Base-by-base conservation (phyloP, 495 filamentous ascomycete genomes). In the Acidiella bohemica region DNA sequence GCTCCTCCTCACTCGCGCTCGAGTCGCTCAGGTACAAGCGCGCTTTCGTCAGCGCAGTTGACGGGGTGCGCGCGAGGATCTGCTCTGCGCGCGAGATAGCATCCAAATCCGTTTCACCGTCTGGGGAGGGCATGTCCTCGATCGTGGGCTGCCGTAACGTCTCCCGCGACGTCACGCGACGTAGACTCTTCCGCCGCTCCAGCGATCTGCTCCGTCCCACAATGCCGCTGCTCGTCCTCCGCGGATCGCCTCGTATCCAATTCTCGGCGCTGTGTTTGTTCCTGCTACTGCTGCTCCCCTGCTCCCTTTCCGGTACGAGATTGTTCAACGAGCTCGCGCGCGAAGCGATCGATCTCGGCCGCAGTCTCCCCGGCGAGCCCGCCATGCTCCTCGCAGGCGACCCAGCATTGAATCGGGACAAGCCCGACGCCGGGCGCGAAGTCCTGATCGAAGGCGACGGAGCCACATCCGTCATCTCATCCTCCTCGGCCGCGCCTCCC, bases 391-490 rank as follows among this genome's bases (percentile, higher is more conserved):
- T n/a, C n/a, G n/a, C n/a, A n/a, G n/a, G n/a, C n/a, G n/a, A n/a
- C n/a, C n/a, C n/a, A n/a, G n/a, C n/a, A n/a, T n/a, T n/a, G 32
- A 83, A 56, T n/a, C 68, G 57, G 2, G 75, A 80, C 47, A 74
- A 67, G 13, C 78, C 80, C 25, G 75, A 81, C 2, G 84, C 82
- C 14, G 80, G 80, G 57, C 84, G 84, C 35, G 84, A 73, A 33
- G 88, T 95, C 41, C 82, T 76, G 56, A 95, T 76, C 17, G 90
- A 78, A 13, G 87, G 87, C 11, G 84, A 67, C 46, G 75, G 71
- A 6, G 87, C 86, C 9, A 84, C 79, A 57, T 90, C 75, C 51
- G 83, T 77, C 21, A 71, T 67, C 41, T 75, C 72, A n/a, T 58
- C 40, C 60, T 67, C 25, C 61, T 59, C 59, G 16, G 63, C 49